A percentile compares a stretch with the other conserved stretches of the same genome.
These are phyloP conservation scores for Ceratocystiopsis sp. DNA, from an alignment of 2,329 filamentous ascomycete genomes.

Conservation along the genomic window DNA sequence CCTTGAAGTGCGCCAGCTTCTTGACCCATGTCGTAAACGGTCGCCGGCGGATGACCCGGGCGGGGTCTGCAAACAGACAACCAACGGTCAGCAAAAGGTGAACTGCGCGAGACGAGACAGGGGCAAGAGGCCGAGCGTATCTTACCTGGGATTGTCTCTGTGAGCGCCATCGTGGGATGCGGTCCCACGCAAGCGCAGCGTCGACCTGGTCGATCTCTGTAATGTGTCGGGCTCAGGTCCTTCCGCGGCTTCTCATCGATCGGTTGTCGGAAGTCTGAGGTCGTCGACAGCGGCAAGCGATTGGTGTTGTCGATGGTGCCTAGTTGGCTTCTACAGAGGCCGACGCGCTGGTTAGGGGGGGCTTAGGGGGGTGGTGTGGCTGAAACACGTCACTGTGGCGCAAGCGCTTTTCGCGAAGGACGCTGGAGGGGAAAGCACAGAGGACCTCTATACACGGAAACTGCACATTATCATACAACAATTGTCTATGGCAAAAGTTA, in stretches of 20 bases:
- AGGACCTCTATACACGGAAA: too few species aligned
- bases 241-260: background rate
- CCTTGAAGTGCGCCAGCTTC: slow-evolving; percentile 75
- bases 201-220: background rate
- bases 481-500: too few species aligned
- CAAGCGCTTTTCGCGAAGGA: too few species aligned
- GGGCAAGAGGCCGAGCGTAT: slow-evolving; percentile 4
- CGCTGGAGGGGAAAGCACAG: too few species aligned
- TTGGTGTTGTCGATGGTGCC: too few species aligned
- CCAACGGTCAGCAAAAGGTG: background rate
- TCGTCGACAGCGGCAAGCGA: background rate
- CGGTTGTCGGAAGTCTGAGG: background rate
- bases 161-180: slow-evolving; percentile 12
- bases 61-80: slow-evolving; percentile 34
- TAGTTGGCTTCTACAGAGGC: too few species aligned
- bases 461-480: too few species aligned
- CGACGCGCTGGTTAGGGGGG: too few species aligned
- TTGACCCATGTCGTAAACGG: slow-evolving; percentile 92
- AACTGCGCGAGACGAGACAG: background rate
- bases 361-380: too few species aligned
- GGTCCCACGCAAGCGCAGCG: too few species aligned
- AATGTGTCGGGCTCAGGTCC: background rate
- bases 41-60: slow-evolving; percentile 48
- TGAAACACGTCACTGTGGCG: too few species aligned
- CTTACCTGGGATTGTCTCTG: slow-evolving; percentile 15